A percentile compares a stretch with the other conserved stretches of the same genome.
Evolutionary conservation across 2,329 filamentous ascomycete species (phyloP).

Genomic region (Golovinomyces cichoracearum): DNA sequence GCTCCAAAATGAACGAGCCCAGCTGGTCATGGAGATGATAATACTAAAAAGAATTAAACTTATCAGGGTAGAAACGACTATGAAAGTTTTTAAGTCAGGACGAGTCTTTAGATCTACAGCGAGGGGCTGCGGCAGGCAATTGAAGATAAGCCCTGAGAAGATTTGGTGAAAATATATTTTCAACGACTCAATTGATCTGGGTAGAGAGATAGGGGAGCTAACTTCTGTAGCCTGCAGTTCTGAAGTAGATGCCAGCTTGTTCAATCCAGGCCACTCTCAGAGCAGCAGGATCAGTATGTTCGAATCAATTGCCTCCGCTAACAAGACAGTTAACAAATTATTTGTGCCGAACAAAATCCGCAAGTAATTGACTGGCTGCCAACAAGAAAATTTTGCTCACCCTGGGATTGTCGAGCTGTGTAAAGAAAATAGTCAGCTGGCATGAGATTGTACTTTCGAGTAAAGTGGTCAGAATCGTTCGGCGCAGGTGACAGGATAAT

Average conservation of each 20-base stretch:
- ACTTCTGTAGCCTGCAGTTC: neutral
- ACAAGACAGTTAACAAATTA: too few relatives aligned
- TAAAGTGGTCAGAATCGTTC: too few relatives aligned
- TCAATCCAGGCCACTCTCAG: conserved; percentile 7
- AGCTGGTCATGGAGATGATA: conserved; percentile 14
- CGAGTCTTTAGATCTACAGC: conserved; percentile 10
- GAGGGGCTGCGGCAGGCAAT: conserved; percentile 10
- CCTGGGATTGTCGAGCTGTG: too few relatives aligned
- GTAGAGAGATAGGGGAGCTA: conserved; percentile 20
- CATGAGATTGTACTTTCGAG: too few relatives aligned
- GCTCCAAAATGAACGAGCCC: conserved; percentile 13
- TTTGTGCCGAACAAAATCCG: too few relatives aligned
- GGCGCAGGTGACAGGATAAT: too few relatives aligned
- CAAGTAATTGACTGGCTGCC: too few relatives aligned
- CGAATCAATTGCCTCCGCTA: too few relatives aligned
- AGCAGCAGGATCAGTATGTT: too few relatives aligned
- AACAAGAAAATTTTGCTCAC: too few relatives aligned
- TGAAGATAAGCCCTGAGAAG: conserved; percentile 20
- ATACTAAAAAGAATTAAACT: conserved; percentile 7
- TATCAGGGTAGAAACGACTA: conserved; percentile 9
- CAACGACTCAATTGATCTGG: conserved; percentile 24
- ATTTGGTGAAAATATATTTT: conserved; percentile 27
- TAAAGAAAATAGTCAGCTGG: too few relatives aligned
- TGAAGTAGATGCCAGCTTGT: conserved; percentile 14
- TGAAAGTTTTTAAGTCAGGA: conserved; percentile 11